phyloP scores from a whole-genome alignment of 2,329 filamentous ascomycete genomes.

The Monilinia laxa region DNA sequence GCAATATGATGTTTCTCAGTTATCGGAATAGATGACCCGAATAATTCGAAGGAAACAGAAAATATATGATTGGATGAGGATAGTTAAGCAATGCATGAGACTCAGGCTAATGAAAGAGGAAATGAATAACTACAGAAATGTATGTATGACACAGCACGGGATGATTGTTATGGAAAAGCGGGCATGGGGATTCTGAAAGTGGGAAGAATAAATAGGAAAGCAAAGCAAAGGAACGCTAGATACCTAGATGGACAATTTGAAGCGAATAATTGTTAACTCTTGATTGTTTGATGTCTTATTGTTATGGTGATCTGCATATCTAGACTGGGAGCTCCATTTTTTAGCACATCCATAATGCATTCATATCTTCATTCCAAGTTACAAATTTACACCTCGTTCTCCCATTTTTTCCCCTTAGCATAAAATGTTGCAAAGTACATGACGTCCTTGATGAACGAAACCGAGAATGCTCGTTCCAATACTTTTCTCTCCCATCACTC shows the following conservation, averaged over 20 bases:
- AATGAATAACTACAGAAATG: not conserved
- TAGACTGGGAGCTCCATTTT: not conserved
- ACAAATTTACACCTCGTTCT: not conserved
- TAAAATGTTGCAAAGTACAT: not conserved
- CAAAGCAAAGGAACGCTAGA: not conserved
- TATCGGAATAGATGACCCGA: constrained; percentile 18
- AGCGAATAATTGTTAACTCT: not conserved
- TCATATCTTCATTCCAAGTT: not conserved
- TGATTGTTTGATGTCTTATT: not conserved
- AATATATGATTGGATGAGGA: not conserved
- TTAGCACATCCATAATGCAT: not conserved
- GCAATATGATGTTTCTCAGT: constrained; percentile 37
- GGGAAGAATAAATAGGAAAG: not conserved
- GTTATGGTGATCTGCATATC: not conserved
- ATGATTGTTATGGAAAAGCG: not conserved
- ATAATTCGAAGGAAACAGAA: not conserved
- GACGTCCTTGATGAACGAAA: not conserved
- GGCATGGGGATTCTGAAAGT: not conserved
- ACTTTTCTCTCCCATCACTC: not conserved
- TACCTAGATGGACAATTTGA: not conserved
- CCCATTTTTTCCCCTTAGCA: not conserved
- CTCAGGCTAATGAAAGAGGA: not conserved
- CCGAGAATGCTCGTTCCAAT: not conserved
- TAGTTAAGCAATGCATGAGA: not conserved
- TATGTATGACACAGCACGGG: not conserved